Evolutionary conservation across 306 rosid genomes (phyloP).

Genomic region (Quercus alba): DNA sequence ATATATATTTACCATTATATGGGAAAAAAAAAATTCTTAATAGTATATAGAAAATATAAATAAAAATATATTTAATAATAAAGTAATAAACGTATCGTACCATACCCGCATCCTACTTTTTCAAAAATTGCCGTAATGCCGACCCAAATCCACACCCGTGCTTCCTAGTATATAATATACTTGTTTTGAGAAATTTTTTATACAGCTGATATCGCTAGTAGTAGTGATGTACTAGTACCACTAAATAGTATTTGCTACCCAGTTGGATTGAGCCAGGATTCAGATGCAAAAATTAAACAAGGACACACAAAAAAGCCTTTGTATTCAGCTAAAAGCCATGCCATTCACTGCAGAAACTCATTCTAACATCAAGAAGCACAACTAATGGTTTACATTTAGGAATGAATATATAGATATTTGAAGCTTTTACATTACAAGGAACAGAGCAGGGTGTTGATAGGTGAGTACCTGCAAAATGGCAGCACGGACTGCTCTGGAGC

Average conservation of each 20-base stretch:
- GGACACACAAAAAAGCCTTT: not conserved
- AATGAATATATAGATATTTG: not conserved
- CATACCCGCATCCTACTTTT: no score
- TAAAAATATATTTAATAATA: no score
- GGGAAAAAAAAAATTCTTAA: no score
- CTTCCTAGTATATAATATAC: not conserved
- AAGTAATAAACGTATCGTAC: no score
- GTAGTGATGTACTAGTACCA: not conserved
- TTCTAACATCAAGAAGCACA: not conserved
- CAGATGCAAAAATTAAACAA: not conserved
- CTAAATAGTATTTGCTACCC: not conserved
- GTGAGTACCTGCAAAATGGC: constrained; percentile 84
- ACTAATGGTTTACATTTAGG: not conserved
- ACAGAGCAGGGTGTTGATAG: constrained; percentile 9
- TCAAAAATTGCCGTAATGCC: no score
- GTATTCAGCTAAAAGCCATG: not conserved
- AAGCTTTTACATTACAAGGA: constrained; percentile 1
- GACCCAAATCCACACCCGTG: no score
- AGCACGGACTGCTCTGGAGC: constrained; percentile 97
- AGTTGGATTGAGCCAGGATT: not conserved
- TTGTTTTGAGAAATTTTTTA: not conserved
- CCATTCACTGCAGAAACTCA: not conserved
- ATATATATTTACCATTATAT: no score
- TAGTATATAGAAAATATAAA: no score
- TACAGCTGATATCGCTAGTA: not conserved